These are phyloP conservation scores for Hirsutella minnesotensis DNA, from an alignment of 2,329 filamentous ascomycete genomes.

Conservation along the genomic window DNA sequence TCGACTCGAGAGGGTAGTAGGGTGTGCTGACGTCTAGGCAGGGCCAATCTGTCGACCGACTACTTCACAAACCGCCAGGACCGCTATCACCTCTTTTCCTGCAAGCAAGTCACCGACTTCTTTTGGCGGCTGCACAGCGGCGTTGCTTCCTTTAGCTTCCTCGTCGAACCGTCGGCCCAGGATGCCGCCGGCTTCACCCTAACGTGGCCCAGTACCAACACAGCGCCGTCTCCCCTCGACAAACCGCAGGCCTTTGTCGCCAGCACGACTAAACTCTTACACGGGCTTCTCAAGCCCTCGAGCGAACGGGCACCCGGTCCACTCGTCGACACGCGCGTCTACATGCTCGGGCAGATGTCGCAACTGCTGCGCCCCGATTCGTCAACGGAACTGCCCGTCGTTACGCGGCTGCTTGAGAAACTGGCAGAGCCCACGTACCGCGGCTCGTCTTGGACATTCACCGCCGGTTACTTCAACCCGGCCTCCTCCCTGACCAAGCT, in stretches of 20 bases:
- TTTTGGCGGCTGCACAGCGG: slow-evolving; percentile 68
- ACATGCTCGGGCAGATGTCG: slow-evolving; percentile 79
- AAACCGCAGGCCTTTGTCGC: slow-evolving; percentile 58
- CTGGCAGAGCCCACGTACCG: slow-evolving; percentile 52
- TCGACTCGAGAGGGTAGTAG: too few relatives aligned
- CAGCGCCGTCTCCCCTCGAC: slow-evolving; percentile 61
- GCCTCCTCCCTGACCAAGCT: slow-evolving; percentile 72
- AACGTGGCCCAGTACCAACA: slow-evolving; percentile 66
- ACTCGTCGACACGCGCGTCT: slow-evolving; percentile 57
- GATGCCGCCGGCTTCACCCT: slow-evolving; percentile 46
- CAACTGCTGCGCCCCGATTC: slow-evolving; percentile 67
- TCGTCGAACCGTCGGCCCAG: slow-evolving; percentile 50
- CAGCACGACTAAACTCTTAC: slow-evolving; percentile 55
- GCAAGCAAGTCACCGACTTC: slow-evolving; percentile 67
- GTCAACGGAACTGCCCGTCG: slow-evolving; percentile 78
- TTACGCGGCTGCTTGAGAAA: slow-evolving; percentile 61
- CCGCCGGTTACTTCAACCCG: slow-evolving; percentile 97
- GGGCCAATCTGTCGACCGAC: slow-evolving; percentile 79
- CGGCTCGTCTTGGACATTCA: slow-evolving; percentile 83
- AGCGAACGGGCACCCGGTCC: slow-evolving; percentile 8
- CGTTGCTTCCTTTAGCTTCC: slow-evolving; percentile 71
- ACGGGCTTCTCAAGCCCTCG: slow-evolving; percentile 45
- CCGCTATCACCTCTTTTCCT: slow-evolving; percentile 83
- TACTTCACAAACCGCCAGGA: slow-evolving; percentile 97
- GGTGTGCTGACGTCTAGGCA: too few relatives aligned